Percentiles rank a stretch among this genome's conserved stretches.
phyloP scores from a whole-genome alignment of 345 rosid genomes.

The Atalantia buxifolia region DNA sequence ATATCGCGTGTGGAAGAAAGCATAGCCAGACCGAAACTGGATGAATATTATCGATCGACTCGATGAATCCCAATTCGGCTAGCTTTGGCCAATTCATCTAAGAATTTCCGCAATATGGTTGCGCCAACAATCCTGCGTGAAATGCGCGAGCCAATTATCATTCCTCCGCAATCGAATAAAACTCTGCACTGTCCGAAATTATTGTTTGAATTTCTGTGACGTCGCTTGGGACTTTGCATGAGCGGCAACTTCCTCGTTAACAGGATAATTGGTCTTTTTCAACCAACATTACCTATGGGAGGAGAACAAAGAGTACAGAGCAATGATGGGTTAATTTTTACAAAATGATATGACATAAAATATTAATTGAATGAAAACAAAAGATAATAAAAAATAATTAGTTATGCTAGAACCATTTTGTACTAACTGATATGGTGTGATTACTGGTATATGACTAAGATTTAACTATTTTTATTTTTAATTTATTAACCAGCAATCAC shows the following conservation, averaged over 20 bases:
- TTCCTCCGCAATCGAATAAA: slow-evolving; percentile 19
- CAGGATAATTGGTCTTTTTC: too few species aligned
- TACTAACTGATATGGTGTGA: accelerated
- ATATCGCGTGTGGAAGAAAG: neutral
- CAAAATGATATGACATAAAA: too few species aligned
- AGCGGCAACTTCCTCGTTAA: neutral
- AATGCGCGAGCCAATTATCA: slow-evolving; percentile 11
- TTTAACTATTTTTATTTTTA: too few species aligned
- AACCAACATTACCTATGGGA: too few species aligned
- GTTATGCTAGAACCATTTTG: too few species aligned
- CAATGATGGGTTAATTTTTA: too few species aligned
- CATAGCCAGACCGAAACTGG: neutral
- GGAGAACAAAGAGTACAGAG: too few species aligned
- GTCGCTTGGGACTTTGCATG: too few species aligned
- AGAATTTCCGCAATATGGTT: neutral
- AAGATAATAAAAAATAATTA: too few species aligned
- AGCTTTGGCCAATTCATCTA: slow-evolving; percentile 10
- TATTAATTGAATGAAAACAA: too few species aligned
- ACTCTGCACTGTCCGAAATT: neutral
- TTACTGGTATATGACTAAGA: too few species aligned
- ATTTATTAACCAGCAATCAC: too few species aligned
- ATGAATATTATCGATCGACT: neutral
- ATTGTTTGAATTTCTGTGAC: neutral
- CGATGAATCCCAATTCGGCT: neutral
- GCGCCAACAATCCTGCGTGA: slow-evolving; percentile 20